A percentile compares a stretch with the other conserved stretches of the same genome.
Conservation (phyloP, 2,329 filamentous ascomycete species). For the Sarocladium strictum region DNA sequence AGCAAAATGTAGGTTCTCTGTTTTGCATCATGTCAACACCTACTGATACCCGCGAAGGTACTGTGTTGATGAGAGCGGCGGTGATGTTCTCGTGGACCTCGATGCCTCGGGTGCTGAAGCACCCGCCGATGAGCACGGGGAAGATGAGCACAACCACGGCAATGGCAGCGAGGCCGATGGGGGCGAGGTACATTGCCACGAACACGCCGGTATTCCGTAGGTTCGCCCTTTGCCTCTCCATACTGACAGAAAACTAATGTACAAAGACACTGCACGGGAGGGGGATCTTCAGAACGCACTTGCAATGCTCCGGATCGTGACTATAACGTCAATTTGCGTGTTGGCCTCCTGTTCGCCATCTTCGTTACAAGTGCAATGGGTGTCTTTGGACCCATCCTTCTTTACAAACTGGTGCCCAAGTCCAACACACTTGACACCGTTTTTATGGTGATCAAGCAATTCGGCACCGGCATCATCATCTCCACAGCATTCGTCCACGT, state of each 20-base stretch:
- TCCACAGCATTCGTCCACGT: slow-evolving; percentile 66
- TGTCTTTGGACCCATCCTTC: slow-evolving; percentile 61
- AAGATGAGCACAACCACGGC: slow-evolving; percentile 12
- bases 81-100: slow-evolving; percentile 52
- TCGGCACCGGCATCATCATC: slow-evolving; percentile 67
- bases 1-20: slow-evolving; percentile 42
- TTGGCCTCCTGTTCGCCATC: slow-evolving; percentile 68
- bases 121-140: slow-evolving; percentile 16
- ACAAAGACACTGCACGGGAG: slow-evolving; percentile 50
- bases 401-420: slow-evolving; percentile 48
- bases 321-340: slow-evolving; percentile 63
- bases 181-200: slow-evolving; percentile 54
- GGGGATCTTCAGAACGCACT: slow-evolving; percentile 30
- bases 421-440: slow-evolving; percentile 36
- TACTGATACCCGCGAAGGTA: slow-evolving; percentile 36
- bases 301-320: slow-evolving; percentile 44
- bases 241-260: neutral
- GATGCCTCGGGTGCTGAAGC: slow-evolving; percentile 22
- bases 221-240: slow-evolving; percentile 18
- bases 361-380: slow-evolving; percentile 62
- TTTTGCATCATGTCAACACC: neutral
- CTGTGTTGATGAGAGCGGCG: slow-evolving; percentile 53
- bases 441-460: slow-evolving; percentile 64
- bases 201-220: slow-evolving; percentile 70
- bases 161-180: slow-evolving; percentile 19